Base-by-base conservation (phyloP, 2,329 filamentous ascomycete genomes). In the Paradendryphiella salina region DNA sequence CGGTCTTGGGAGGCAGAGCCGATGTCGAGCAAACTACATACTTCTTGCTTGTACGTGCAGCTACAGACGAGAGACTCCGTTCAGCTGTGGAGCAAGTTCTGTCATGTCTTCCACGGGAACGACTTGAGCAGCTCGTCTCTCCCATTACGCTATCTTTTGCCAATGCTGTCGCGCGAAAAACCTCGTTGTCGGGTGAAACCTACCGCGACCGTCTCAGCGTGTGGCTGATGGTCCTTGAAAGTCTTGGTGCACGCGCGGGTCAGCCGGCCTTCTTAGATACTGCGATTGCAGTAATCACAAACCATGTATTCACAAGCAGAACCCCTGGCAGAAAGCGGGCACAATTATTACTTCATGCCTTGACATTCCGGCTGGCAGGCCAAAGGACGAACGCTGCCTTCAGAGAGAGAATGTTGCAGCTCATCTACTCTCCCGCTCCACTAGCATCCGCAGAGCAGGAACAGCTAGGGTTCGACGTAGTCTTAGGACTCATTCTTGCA, bases 191-290 rank as follows among this genome's bases (percentile, higher is more conserved):
- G n/a, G 15, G 14, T 10, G 32, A 23, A 4, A 46, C 14, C 9
- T 34, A 46, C 15, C 35, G 26, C 17, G 10, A 21, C 4, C 33
- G 39, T 40, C 33, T 66, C 23, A 38, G 52, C 3, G 45, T 37
- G 9, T 67, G 65, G 65, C 40, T 66, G 18, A 45, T 42, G 20
- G 29, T 69, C n/a, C 53, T 66, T 10, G 51, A 61, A 21, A 28
- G 26, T 11, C 29, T 66, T 8, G 63, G 66, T 36, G 23, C 14
- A 18, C 39, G 34, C 23, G 17, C 14, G 11, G 28, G 23, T 32
- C n/a, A 23, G 26, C 10, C 32, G 15, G 14, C 31, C 15, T 26
- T 26, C 26, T 28, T 44, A 10, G 38, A 40, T 7, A 23, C 15
- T 14, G 50, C 49, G 17, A 28, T 56, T 20, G 20, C 26, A 28